Base-by-base conservation (phyloP, 306 rosid genomes). In the Benincasa hispida region DNA sequence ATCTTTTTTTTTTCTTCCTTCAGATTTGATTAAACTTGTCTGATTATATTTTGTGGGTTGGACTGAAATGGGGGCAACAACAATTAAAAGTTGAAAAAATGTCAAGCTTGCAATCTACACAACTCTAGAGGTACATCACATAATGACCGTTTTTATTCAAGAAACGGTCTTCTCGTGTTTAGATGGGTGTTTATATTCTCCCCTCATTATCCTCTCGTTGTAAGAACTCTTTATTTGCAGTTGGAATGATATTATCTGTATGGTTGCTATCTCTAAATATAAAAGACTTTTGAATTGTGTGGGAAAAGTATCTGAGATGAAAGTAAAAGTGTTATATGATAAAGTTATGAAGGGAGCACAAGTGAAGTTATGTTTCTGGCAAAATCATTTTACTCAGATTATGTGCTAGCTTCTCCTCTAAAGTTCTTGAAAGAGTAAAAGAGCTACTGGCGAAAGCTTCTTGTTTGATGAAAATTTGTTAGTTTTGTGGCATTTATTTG, bases 401-500 rank as follows among this genome's bases (percentile, higher is more conserved):
- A 25, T 45, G 22, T 14, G 37, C 25, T 69, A 68, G n/a, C 74
- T 41, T 12, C 45, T 27, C 19, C 48, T 34, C 28, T 39, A 41
- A 68, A 65, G 48, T 65, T 34, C 27, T 39, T 12, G 32, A 39
- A n/a, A n/a, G 53, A 67, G 32, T 67, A 69, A 42, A 1, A 69
- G 35, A 22, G 21, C 35, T 69, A 35, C 51, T 45, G 13, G 5
- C 11, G 10, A 37, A 37, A 66, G 21, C 3, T 37, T 65, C 41
- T 83, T 80, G 56, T 78, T 82, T 59, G 61, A 63, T 48, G 76
- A 86, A 93, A 96, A 85, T 91, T 96, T 81, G 70, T 91, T 76
- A 93, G 61, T 79, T 82, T 91, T 28, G 97, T 97, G 75, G 91
- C 83, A 76, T 87, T 90, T 72, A 91, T 93, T 68, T 93, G 98